Evolutionary conservation across 768 basidiomycete species (phyloP).

Genomic region (Trametes sanguinea): DNA sequence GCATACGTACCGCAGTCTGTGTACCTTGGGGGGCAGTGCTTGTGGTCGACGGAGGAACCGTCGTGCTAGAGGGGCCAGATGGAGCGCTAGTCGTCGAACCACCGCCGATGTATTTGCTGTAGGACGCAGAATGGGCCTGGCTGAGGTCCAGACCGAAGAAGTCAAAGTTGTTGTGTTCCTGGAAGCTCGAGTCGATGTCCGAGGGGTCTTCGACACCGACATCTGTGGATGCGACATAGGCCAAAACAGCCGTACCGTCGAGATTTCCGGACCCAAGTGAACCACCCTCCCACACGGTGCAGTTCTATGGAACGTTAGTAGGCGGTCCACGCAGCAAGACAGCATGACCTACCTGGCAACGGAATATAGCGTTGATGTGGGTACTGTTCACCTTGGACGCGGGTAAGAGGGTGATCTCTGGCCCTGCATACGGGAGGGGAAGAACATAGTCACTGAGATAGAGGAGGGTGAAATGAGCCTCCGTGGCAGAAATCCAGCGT

Average conservation of each 20-base stretch:
- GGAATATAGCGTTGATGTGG: slow-evolving; percentile 32
- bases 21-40: slow-evolving; percentile 12
- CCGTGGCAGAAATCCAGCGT: too few relatives aligned
- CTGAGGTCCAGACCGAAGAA: slow-evolving; percentile 33
- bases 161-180: slow-evolving; percentile 32
- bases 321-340: too few relatives aligned
- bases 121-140: slow-evolving; percentile 26
- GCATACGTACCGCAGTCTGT: slow-evolving; percentile 24
- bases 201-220: slow-evolving; percentile 28
- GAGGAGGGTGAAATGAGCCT: too few relatives aligned
- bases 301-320: slow-evolving; percentile 25
- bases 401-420: slow-evolving; percentile 30
- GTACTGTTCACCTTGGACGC: slow-evolving; percentile 31
- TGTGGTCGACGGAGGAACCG: slow-evolving; percentile 12
- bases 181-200: slow-evolving; percentile 31
- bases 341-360: slow-evolving; percentile 30
- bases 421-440: slow-evolving; percentile 28
- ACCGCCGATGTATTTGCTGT: slow-evolving; percentile 25
- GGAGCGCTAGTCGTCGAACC: slow-evolving; percentile 12
- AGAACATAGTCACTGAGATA: slow-evolving; percentile 30
- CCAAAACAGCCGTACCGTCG: slow-evolving; percentile 28
- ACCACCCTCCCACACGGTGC: slow-evolving; percentile 33
- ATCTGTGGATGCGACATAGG: slow-evolving; percentile 30
- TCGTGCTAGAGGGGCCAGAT: slow-evolving; percentile 1
- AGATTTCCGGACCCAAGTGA: slow-evolving; percentile 31